These are phyloP conservation scores for Parathielavia appendiculata DNA, from an alignment of 495 filamentous ascomycete species.

Conservation along the genomic window DNA sequence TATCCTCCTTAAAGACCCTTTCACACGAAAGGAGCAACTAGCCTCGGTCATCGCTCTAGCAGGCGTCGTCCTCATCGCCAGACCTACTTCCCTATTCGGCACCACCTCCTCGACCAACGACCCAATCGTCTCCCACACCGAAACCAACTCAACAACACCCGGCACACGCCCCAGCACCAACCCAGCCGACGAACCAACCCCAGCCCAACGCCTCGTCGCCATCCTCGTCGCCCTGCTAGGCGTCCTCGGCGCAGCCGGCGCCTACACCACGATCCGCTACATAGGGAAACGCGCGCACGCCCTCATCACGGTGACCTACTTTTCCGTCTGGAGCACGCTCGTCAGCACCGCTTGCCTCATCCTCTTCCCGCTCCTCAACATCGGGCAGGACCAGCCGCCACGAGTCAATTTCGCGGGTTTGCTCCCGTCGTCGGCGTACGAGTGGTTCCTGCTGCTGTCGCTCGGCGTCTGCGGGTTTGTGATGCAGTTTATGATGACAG, in stretches of 20 bases:
- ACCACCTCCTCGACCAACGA: slow-evolving; percentile 8
- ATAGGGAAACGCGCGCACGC: slow-evolving; percentile 83
- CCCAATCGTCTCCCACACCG: not conserved
- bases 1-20: slow-evolving; percentile 68
- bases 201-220: slow-evolving; percentile 64
- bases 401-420: slow-evolving; percentile 49
- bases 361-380: slow-evolving; percentile 41
- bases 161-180: slow-evolving; percentile 10
- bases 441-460: slow-evolving; percentile 67
- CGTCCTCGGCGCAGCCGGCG: slow-evolving; percentile 71
- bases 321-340: slow-evolving; percentile 63
- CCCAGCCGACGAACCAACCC: slow-evolving; percentile 43
- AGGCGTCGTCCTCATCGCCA: slow-evolving; percentile 82
- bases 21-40: slow-evolving; percentile 70
- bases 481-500: slow-evolving; percentile 84
- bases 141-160: not conserved
- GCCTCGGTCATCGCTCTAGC: slow-evolving; percentile 69
- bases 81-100: slow-evolving; percentile 58
- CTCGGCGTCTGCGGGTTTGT: slow-evolving; percentile 73
- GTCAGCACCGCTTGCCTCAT: slow-evolving; percentile 57
- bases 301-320: slow-evolving; percentile 82
- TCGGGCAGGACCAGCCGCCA: slow-evolving; percentile 36
- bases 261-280: slow-evolving; percentile 75
- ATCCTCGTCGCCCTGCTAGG: slow-evolving; percentile 71
- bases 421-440: slow-evolving; percentile 53